Conservation (phyloP, 1,284 basidiomycete genomes). For the Melampsora abietis-canadensis region DNA sequence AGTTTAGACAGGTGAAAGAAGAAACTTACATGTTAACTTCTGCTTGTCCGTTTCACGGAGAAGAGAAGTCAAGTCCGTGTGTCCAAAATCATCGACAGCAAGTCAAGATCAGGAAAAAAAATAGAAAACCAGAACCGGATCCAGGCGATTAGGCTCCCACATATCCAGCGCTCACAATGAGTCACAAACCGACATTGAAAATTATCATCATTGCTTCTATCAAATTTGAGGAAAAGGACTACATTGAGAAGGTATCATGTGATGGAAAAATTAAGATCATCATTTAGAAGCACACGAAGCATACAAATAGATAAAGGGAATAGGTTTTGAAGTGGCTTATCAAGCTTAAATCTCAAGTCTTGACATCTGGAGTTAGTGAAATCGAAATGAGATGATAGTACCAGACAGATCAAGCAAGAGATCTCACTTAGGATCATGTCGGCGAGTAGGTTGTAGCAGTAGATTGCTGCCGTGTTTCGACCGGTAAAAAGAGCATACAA, state of each 20-base stretch:
- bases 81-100: not conserved
- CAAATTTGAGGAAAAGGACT: too few relatives aligned
- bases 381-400: not conserved
- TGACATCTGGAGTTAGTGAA: not conserved
- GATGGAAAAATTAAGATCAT: too few relatives aligned
- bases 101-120: not conserved
- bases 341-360: not conserved
- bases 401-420: not conserved
- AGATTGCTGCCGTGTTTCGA: conserved; percentile 13
- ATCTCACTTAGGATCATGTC: not conserved
- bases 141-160: too few relatives aligned
- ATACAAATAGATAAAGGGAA: too few relatives aligned
- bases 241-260: too few relatives aligned
- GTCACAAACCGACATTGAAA: too few relatives aligned
- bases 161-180: too few relatives aligned
- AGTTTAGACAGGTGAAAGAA: too few relatives aligned
- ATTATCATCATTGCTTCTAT: too few relatives aligned
- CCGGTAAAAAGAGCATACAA: conserved; percentile 60
- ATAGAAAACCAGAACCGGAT: too few relatives aligned
- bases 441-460: conserved; percentile 26
- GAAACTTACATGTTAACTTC: not conserved
- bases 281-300: too few relatives aligned
- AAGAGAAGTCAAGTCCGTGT: not conserved
- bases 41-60: not conserved
- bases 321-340: too few relatives aligned